Conservation (phyloP, 495 filamentous ascomycete species). For the Hyaloscypha finlandica region DNA sequence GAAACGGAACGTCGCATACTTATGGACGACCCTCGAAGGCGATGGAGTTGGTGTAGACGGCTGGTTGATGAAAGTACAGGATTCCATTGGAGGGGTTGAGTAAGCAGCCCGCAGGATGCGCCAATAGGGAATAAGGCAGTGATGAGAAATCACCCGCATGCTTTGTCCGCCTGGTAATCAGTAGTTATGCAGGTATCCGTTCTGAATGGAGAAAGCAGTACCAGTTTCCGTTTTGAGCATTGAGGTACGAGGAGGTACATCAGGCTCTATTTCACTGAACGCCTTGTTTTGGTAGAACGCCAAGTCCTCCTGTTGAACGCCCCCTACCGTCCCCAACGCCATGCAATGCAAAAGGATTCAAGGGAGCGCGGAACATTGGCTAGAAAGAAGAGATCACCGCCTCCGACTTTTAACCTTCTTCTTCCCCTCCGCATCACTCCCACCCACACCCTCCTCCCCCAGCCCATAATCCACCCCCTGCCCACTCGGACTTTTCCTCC, state of each 20-base stretch:
- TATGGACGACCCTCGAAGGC: no score
- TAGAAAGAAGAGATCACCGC: slow-evolving; percentile 3
- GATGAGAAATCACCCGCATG: no score
- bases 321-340: no score
- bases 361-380: neutral
- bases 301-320: neutral
- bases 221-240: no score
- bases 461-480: slow-evolving; percentile 10
- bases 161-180: no score
- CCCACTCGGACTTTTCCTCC: slow-evolving; percentile 64
- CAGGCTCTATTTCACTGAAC: no score
- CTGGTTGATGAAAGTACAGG: neutral
- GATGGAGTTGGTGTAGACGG: neutral
- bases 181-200: no score
- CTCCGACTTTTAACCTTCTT: slow-evolving; percentile 24
- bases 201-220: no score
- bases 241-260: no score
- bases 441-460: slow-evolving; percentile 22
- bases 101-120: slow-evolving; percentile 1
- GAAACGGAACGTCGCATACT: no score
- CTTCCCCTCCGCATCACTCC: slow-evolving; percentile 16
- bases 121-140: no score
- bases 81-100: neutral
- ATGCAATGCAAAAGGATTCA: neutral
- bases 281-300: neutral